Evolutionary conservation across 1,284 basidiomycete species (phyloP).

Genomic region (Tylopilus sp.): DNA sequence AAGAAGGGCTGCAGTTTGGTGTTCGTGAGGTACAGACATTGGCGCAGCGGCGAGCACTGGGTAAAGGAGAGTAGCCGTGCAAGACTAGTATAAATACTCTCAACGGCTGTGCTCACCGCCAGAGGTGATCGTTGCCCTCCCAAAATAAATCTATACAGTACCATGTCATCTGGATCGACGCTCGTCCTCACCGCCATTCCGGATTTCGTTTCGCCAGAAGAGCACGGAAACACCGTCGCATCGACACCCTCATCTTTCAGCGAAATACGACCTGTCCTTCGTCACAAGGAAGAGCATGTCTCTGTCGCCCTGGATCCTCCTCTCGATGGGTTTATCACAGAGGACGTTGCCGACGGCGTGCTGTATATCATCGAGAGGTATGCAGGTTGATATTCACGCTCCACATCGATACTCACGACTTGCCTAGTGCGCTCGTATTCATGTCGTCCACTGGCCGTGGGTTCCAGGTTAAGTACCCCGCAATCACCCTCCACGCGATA

Average conservation of each 20-base stretch:
- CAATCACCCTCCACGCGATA: slow-evolving; percentile 85
- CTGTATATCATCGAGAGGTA: slow-evolving; percentile 84
- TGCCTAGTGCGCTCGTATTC: slow-evolving; percentile 69
- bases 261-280: slow-evolving; percentile 76
- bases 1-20: slow-evolving; percentile 39
- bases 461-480: slow-evolving; percentile 78
- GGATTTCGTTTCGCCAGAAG: slow-evolving; percentile 59
- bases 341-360: slow-evolving; percentile 55
- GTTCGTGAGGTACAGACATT: slow-evolving; percentile 23
- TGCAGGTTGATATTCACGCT: slow-evolving; percentile 11
- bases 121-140: background rate
- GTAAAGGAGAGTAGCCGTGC: background rate
- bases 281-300: slow-evolving; percentile 68
- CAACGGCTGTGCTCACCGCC: slow-evolving; percentile 12
- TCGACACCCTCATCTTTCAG: slow-evolving; percentile 79
- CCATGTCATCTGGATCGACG: too few relatives aligned
- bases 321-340: slow-evolving; percentile 50
- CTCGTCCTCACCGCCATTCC: slow-evolving; percentile 48
- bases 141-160: too few relatives aligned
- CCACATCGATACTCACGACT: slow-evolving; percentile 29
- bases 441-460: slow-evolving; percentile 65
- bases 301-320: slow-evolving; percentile 65
- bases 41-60: background rate
- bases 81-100: slow-evolving; percentile 10
- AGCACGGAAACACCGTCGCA: slow-evolving; percentile 60